Evolutionary conservation across 73 alveolate genomes (phyloP), one percentile per base, ranked within the genome.

Genomic region (Breviolum minutum): DNA sequence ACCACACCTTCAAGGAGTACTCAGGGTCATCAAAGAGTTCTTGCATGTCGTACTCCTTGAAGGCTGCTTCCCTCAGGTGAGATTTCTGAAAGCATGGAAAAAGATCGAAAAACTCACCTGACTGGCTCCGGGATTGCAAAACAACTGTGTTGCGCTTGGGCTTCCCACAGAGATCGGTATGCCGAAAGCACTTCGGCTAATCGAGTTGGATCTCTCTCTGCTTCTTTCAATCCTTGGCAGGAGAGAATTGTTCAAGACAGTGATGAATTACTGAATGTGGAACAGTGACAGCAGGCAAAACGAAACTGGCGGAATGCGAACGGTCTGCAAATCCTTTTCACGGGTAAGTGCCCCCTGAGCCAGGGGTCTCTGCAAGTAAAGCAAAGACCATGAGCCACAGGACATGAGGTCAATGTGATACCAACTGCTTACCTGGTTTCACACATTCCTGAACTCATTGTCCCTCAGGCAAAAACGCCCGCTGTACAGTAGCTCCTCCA

Each of bases 11-110:
- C 79, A 91, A 63, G 17, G 88, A 63, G 63, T 91, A 91, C 64
- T 91, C 97, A n/a, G 97, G 97, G n/a, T 91, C 97, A 20, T 91
- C 97, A 19, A 91, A 91, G 64, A 91, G 97, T 10, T 91, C 97
- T 54, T 70, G 76, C 97, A 91, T 91, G 89, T n/a, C 97, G 30
- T 91, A 60, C 48, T 91, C 97, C 40, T 62, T 54, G 97, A 91
- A 91, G 64, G 97, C 97, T 16, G 89, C 69, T 62, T 91, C 74
- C 97, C 97, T 91, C 64, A 27, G 96, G 13, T 61, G 54, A 10
- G 2, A 17, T 40, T 27, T 76, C 86, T 40, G n/a, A 76, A 76
- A 76, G 86, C 32, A 20, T 12, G 17, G 77, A 85, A 16, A 83
- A 13, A 12, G 60, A 17, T 66, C 81, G 32, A 19, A 26, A 16